Conservation (phyloP, 2,329 filamentous ascomycete genomes). For the Dendrostoma leiphaemia region DNA sequence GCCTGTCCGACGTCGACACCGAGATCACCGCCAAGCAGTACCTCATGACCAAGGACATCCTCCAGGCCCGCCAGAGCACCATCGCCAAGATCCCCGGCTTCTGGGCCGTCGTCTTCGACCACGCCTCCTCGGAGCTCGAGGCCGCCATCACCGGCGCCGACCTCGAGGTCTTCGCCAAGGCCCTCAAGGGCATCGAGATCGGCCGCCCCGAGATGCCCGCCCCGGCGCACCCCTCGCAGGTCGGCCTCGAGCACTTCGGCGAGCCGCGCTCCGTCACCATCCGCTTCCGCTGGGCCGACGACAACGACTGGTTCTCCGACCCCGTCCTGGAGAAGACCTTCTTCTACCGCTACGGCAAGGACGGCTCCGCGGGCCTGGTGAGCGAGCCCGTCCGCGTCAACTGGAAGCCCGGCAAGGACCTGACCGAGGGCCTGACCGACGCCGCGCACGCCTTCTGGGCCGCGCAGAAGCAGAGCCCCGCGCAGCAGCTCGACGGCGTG, state of each 20-base stretch:
- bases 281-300: conserved; percentile 51
- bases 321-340: conserved; percentile 64
- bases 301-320: conserved; percentile 63
- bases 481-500: conserved; percentile 26
- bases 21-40: conserved; percentile 32
- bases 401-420: conserved; percentile 64
- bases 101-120: conserved; percentile 68
- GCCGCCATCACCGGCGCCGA: conserved; percentile 61
- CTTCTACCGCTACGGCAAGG: conserved; percentile 58
- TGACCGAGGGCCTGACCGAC: conserved; percentile 61
- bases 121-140: conserved; percentile 56
- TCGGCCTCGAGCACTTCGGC: conserved; percentile 38
- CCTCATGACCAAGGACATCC: conserved; percentile 35
- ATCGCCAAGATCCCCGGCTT: conserved; percentile 61
- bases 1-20: conserved; percentile 30
- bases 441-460: conserved; percentile 56
- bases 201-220: conserved; percentile 37
- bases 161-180: conserved; percentile 53
- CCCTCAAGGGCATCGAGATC: conserved; percentile 56
- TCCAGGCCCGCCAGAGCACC: conserved; percentile 57
- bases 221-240: conserved; percentile 28
- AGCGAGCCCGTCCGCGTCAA: conserved; percentile 66
- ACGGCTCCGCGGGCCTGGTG: conserved; percentile 45
- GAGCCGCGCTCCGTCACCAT: conserved; percentile 63
- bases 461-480: conserved; percentile 43